Percentiles rank a stretch among this genome's conserved stretches.
Conservation (phyloP, 495 filamentous ascomycete genomes). For the Chaetomium cochliodes region DNA sequence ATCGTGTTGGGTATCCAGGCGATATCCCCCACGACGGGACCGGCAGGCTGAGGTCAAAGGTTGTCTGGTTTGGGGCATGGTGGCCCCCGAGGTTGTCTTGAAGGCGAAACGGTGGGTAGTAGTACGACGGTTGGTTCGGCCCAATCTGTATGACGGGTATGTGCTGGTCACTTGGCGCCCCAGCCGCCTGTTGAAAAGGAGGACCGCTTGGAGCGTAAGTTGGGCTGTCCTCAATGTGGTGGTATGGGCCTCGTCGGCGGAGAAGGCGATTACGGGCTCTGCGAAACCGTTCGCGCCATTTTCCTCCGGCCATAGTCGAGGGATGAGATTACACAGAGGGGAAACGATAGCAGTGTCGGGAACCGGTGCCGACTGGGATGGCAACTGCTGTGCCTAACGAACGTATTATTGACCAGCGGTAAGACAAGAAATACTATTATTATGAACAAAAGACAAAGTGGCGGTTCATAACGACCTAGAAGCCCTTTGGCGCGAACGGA, state of each 20-base stretch:
- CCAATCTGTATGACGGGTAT: background rate
- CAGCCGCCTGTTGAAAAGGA: background rate
- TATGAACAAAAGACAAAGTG: background rate
- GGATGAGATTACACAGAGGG: background rate
- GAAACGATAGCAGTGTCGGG: background rate
- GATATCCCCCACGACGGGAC: background rate
- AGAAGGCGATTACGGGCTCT: background rate
- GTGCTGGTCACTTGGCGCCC: background rate
- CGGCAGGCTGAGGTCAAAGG: background rate
- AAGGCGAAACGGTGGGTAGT: background rate
- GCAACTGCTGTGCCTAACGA: background rate
- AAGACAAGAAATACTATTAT: background rate
- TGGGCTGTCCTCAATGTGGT: background rate
- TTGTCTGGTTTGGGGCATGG: background rate
- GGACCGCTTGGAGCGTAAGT: background rate
- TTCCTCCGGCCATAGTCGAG: background rate
- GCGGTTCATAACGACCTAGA: background rate
- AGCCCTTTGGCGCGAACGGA: too few species aligned
- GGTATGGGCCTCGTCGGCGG: background rate
- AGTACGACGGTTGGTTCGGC: background rate
- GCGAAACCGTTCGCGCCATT: constrained; percentile 7
- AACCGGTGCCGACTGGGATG: background rate
- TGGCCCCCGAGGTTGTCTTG: background rate
- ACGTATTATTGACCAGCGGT: background rate
- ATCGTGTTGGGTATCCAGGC: background rate